phyloP scores from a whole-genome alignment of 371 early-diverging fungal genomes.

The Apophysomyces elegans region DNA sequence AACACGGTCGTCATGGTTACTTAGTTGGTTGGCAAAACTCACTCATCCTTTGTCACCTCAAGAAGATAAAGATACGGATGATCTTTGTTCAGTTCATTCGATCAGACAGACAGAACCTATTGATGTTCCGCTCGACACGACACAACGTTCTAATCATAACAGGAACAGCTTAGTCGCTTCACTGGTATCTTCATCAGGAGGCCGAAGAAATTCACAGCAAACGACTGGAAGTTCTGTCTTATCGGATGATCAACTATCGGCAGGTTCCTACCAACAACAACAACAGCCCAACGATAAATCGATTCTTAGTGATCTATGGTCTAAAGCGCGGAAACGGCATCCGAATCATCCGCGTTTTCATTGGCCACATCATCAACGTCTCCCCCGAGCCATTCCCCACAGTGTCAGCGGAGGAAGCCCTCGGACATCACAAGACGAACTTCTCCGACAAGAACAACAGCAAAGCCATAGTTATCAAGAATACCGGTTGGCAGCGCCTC shows the following conservation, averaged over 20 bases:
- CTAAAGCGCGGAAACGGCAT: slow-evolving; percentile 34
- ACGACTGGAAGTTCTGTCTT: slow-evolving; percentile 30
- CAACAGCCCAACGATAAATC: slow-evolving; percentile 26
- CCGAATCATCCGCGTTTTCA: slow-evolving; percentile 42
- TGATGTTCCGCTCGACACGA: not conserved
- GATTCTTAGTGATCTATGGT: slow-evolving; percentile 40
- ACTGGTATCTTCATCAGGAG: slow-evolving; percentile 13
- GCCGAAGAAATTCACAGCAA: slow-evolving; percentile 37
- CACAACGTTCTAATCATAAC: not conserved
- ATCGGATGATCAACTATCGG: slow-evolving; percentile 39
- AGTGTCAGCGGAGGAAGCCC: slow-evolving; percentile 19
- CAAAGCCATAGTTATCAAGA: slow-evolving; percentile 26
- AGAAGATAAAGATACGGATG: slow-evolving; percentile 13
- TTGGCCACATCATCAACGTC: slow-evolving; percentile 27
- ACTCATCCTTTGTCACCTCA: not conserved
- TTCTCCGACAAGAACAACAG: not conserved
- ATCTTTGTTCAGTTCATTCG: not conserved
- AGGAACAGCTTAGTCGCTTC: slow-evolving; percentile 1
- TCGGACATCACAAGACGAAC: slow-evolving; percentile 16
- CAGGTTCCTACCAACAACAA: slow-evolving; percentile 31
- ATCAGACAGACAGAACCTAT: not conserved
- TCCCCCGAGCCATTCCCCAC: slow-evolving; percentile 9
- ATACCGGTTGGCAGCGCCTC: slow-evolving; percentile 5
- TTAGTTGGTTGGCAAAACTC: slow-evolving; percentile 13
- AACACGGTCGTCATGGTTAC: slow-evolving; percentile 14